Evolutionary conservation across 768 basidiomycete species (phyloP).

Genomic region (Boletus huronensis): DNA sequence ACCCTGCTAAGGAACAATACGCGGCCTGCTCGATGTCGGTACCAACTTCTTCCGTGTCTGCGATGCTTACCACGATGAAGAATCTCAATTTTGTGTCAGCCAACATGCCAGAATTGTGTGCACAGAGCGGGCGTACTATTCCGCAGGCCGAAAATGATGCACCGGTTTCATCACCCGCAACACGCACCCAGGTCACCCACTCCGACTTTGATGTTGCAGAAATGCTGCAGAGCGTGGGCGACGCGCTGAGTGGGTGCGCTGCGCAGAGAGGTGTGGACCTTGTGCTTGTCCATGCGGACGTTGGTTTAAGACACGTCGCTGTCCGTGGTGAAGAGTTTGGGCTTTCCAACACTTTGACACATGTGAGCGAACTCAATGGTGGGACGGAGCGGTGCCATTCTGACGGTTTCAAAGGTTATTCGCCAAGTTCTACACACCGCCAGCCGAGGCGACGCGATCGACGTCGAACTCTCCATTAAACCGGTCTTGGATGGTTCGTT

Average conservation of each 20-base stretch:
- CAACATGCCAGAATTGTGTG: slow-evolving; percentile 54
- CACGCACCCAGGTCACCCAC: slow-evolving; percentile 14
- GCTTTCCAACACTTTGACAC: slow-evolving; percentile 73
- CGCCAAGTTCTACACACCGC: slow-evolving; percentile 77
- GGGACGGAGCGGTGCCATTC: slow-evolving; percentile 5
- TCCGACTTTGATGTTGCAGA: slow-evolving; percentile 92
- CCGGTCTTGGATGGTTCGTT: slow-evolving; percentile 25
- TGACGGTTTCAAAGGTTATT: slow-evolving; percentile 53
- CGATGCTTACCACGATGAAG: slow-evolving; percentile 89
- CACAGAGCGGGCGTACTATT: slow-evolving; percentile 12
- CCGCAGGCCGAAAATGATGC: slow-evolving; percentile 17
- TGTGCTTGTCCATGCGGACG: slow-evolving; percentile 87
- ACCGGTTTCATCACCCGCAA: slow-evolving; percentile 16
- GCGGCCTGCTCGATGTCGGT: slow-evolving; percentile 85
- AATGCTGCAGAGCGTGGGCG: slow-evolving; percentile 83
- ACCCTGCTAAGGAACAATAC: slow-evolving; percentile 91
- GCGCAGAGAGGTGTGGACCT: slow-evolving; percentile 85
- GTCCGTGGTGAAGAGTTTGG: slow-evolving; percentile 86
- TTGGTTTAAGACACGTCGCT: slow-evolving; percentile 80
- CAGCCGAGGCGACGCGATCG: slow-evolving; percentile 75
- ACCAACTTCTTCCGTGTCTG: slow-evolving; percentile 83
- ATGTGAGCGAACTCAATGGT: slow-evolving; percentile 54
- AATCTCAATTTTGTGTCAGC: slow-evolving; percentile 90
- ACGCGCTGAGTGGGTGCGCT: slow-evolving; percentile 80
- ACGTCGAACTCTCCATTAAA: slow-evolving; percentile 71